Base-by-base conservation (phyloP, 805 yeast species). In the Starmerella floricola region DNA sequence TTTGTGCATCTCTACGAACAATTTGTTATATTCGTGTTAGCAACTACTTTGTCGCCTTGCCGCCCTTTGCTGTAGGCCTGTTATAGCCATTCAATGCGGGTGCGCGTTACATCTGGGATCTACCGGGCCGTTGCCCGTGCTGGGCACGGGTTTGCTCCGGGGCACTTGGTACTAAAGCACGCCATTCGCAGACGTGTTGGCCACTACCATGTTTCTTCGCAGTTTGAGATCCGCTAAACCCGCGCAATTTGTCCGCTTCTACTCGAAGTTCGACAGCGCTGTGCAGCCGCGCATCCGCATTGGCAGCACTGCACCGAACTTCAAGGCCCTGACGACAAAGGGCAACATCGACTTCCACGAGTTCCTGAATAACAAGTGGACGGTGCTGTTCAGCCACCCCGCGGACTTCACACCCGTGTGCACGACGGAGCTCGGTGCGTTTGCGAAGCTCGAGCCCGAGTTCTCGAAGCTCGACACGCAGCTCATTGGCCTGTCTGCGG, bases 371-470 rank as follows among this genome's bases (percentile, higher is more conserved):
- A 76, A 80, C 65, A 73, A 78, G 36, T 86, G 96, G 96, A 77
- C 79, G 36, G 78, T 86, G 39, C 69, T 86, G 58, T 86, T 86
- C 67, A 82, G 94, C 20, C 96, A 86, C 64, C 96, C 96, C 49
- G 95, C 86, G 42, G 96, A 86, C 64, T 87, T 84, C 72, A 86
- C 96, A 16, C 96, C 96, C 36, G 95, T 86, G 42, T 86, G 96
- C 66, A 87, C 95, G 58, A 86, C 95, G 44, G 96, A 86, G 69
- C 72, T 86, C 59, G 95, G 95, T 54, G 95, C 94, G 17, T 87
- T 86, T 57, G 86, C 95, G 50, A 73, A 77, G 56, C 74, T 85
- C 65, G 82, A 84, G 68, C 84, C 86, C 42, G 95, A 86, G 63
- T 86, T 86, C 57, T 76, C 78, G 59, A 70, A 79, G 65, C 77